These are phyloP conservation scores for Oidium heveae DNA, from an alignment of 2,329 filamentous ascomycete species.

Conservation along the genomic window DNA sequence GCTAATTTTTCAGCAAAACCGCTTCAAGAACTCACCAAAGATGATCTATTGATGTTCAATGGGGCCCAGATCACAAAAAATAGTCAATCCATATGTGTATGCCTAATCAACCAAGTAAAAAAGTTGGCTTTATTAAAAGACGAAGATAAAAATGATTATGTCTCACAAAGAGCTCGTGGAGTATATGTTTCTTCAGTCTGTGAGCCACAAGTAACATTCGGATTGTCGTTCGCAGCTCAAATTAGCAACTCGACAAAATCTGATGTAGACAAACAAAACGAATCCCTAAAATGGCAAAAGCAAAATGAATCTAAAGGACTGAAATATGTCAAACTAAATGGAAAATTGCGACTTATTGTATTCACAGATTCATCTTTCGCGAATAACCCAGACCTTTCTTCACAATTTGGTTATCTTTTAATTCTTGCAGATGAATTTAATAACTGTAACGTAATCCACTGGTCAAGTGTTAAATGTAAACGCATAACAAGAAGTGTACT, in stretches of 20 bases:
- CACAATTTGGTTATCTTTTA: neutral
- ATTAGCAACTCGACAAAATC: neutral
- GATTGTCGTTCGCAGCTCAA: neutral
- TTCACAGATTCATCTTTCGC: too few species aligned
- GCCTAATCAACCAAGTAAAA: too few species aligned
- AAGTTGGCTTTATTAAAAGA: neutral
- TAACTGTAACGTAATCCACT: neutral
- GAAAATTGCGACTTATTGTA: neutral
- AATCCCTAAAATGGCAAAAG: neutral
- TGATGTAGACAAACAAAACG: neutral
- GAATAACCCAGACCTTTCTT: too few species aligned
- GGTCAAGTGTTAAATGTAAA: conserved; percentile 1
- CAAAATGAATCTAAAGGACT: too few species aligned
- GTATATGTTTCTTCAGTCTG: conserved; percentile 1
- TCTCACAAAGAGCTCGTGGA: neutral
- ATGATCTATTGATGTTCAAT: too few species aligned
- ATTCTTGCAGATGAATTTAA: neutral
- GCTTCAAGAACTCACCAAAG: too few species aligned
- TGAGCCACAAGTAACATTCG: neutral
- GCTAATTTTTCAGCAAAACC: too few species aligned
- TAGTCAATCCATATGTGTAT: too few species aligned
- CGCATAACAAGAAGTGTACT: conserved; percentile 4
- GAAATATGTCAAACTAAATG: neutral
- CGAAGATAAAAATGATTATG: neutral
- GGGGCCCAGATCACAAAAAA: too few species aligned